A percentile compares a stretch with the other conserved stretches of the same genome.
Evolutionary conservation across 495 filamentous ascomycete genomes (phyloP).

Genomic region (Penicillium maclennaniae): DNA sequence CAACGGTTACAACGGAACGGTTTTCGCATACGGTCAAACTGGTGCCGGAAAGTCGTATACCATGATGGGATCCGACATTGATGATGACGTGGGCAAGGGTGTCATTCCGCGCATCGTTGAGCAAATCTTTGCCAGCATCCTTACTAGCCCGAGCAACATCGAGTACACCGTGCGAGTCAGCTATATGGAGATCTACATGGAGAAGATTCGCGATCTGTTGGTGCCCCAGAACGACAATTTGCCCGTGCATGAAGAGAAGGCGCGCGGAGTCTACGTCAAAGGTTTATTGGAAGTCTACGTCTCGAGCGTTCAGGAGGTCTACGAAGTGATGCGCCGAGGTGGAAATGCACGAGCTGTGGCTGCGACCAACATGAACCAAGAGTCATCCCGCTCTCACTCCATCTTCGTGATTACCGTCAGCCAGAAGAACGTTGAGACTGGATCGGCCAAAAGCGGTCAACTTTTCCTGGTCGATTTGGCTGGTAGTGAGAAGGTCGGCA

Average conservation of each 20-base stretch:
- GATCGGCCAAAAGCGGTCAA: conserved; percentile 92
- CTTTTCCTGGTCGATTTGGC: conserved; percentile 97
- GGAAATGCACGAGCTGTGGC: conserved; percentile 86
- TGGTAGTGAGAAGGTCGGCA: conserved; percentile 96
- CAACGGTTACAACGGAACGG: conserved; percentile 98
- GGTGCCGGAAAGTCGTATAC: conserved; percentile 98
- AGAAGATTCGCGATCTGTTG: conserved; percentile 90
- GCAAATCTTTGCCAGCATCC: conserved; percentile 94
- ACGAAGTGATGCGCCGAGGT: conserved; percentile 93
- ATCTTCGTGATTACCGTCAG: conserved; percentile 97
- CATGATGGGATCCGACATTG: conserved; percentile 98
- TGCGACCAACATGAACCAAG: conserved; percentile 99
- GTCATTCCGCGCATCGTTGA: conserved; percentile 97
- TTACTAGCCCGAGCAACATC: conserved; percentile 86
- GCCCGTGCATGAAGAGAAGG: conserved; percentile 96
- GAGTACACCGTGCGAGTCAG: conserved; percentile 97
- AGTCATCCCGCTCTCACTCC: conserved; percentile 96
- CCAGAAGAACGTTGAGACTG: conserved; percentile 97
- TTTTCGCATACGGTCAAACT: conserved; percentile 98
- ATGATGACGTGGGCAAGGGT: conserved; percentile 82
- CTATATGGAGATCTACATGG: conserved; percentile 99
- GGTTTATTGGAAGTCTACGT: conserved; percentile 94
- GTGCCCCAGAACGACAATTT: conserved; percentile 92
- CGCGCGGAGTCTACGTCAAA: conserved; percentile 93
- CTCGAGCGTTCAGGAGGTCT: conserved; percentile 91